Evolutionary conservation across 768 basidiomycete genomes (phyloP), one percentile per base, ranked within the genome.

Genomic region (Leccinum boreale): DNA sequence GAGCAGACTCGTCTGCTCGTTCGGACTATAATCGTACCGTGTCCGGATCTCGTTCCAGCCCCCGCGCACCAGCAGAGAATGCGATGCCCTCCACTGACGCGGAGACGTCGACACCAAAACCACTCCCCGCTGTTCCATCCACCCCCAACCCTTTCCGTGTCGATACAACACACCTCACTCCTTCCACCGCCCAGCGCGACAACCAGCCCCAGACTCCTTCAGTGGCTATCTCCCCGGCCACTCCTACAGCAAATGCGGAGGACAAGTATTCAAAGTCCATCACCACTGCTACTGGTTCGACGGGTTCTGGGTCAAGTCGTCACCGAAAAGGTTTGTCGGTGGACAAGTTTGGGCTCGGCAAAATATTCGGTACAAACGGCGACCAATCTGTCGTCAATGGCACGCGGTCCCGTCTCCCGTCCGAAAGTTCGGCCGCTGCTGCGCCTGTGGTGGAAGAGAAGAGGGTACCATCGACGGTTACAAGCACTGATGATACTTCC

Each of bases 261-360:
- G 70, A 74, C 53, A 68, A 56, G 24, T 72, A 66, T 15, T 67
- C 60, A 35, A 66, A 63, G 47, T 74, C 73, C 9, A 51, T 69
- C 52, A 69, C 66, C 7, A 64, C 62, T 35, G 62, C 62, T n/a
- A 62, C 70, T 31, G 59, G 63, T 56, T 75, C 61, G 58, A 77
- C 70, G 45, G 78, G 77, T 17, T 75, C 77, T 31, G 75, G 75
- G 17, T 71, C 75, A 36, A 78, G 81, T 56, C 81, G 86, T 23
- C 84, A 87, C 62, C 78, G 80, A 57, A 85, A 85, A 62, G 89
- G 88, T 9, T 75, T 89, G 58, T 90, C 90, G 4, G 74, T 92
- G 62, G 91, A 92, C 76, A 88, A 87, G 70, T 84, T 92, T 63
- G 88, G 86, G 10, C 77, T 93, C 3, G 83, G 84, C 53, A 92